phyloP scores from a whole-genome alignment of 2,329 filamentous ascomycete genomes.

The Fusarium sp. region DNA sequence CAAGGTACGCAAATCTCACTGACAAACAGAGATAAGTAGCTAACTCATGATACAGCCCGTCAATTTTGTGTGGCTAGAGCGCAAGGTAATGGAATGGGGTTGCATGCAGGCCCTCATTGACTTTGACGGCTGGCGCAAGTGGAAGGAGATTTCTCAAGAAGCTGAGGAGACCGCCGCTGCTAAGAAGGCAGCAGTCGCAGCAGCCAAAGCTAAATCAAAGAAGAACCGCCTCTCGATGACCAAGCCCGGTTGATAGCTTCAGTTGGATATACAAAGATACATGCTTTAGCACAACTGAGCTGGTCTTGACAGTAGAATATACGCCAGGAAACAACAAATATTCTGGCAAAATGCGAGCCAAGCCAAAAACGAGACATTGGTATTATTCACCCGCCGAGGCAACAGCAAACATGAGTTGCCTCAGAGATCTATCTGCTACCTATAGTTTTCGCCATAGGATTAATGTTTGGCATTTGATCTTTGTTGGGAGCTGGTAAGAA shows the following conservation, averaged over 20 bases:
- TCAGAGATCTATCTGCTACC: slow-evolving; percentile 12
- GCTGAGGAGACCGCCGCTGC: slow-evolving; percentile 55
- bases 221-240: slow-evolving; percentile 56
- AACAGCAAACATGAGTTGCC: slow-evolving; percentile 18
- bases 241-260: slow-evolving; percentile 21
- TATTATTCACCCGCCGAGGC: slow-evolving; percentile 1
- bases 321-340: not conserved
- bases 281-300: not conserved
- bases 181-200: slow-evolving; percentile 52
- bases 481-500: slow-evolving; percentile 22
- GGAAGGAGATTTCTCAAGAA: slow-evolving; percentile 81
- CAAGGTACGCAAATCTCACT: slow-evolving; percentile 70
- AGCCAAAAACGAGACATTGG: not conserved
- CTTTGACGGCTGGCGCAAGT: slow-evolving; percentile 97
- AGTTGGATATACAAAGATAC: not conserved
- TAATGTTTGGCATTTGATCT: slow-evolving; percentile 27
- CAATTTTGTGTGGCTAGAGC: slow-evolving; percentile 95
- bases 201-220: slow-evolving; percentile 54
- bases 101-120: slow-evolving; percentile 99
- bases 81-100: slow-evolving; percentile 99
- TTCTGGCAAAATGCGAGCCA: not conserved
- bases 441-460: slow-evolving; percentile 12
- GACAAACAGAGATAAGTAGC: not conserved
- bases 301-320: not conserved
- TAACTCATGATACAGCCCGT: slow-evolving; percentile 73